A percentile compares a stretch with the other conserved stretches of the same genome.
Evolutionary conservation across 495 filamentous ascomycete genomes (phyloP).

Genomic region (Xanthoparmelia taractica): DNA sequence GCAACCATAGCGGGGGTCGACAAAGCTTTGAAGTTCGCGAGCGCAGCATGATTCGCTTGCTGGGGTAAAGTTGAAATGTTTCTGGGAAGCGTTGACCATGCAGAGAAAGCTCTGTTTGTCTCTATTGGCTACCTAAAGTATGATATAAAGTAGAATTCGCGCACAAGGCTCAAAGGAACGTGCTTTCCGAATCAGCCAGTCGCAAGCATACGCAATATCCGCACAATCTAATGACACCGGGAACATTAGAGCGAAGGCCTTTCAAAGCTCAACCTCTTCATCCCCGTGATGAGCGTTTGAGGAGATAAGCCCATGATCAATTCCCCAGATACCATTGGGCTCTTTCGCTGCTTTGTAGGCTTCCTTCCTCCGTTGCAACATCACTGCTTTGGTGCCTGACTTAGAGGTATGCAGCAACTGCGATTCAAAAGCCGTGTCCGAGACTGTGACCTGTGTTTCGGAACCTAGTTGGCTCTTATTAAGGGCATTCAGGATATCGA

Average conservation of each 20-base stretch:
- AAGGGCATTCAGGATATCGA: constrained; percentile 1
- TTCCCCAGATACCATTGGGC: constrained; percentile 38
- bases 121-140: background rate
- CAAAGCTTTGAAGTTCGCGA: background rate
- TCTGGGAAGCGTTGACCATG: background rate
- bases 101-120: background rate
- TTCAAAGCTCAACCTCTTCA: constrained; percentile 28
- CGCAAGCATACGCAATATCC: background rate
- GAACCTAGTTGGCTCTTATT: background rate
- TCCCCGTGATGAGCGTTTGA: constrained; percentile 41
- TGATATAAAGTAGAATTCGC: too few species aligned
- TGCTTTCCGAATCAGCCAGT: background rate
- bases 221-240: background rate
- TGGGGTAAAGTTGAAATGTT: background rate
- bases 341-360: constrained; percentile 39
- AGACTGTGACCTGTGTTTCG: constrained; percentile 21
- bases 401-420: constrained; percentile 8
- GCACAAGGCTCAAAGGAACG: background rate
- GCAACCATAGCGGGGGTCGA: background rate
- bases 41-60: background rate
- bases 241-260: background rate
- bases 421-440: constrained; percentile 26
- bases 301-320: constrained; percentile 39
- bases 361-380: constrained; percentile 21
- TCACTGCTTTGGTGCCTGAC: background rate